Conservation (phyloP, 2,329 filamentous ascomycete genomes). For the Aspergillus sp. region DNA sequence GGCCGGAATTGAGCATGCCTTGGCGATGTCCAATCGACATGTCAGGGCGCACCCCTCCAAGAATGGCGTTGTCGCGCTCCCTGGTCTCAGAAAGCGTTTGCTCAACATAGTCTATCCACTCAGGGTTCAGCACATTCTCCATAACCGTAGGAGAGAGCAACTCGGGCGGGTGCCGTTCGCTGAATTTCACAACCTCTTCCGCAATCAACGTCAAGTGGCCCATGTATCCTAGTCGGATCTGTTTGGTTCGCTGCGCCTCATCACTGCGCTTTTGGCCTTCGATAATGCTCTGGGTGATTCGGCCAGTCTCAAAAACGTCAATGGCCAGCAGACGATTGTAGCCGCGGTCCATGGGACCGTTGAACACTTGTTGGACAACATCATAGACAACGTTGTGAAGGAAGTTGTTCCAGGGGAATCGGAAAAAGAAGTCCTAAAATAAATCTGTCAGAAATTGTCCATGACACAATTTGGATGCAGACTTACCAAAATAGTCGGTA, state of each 20-base stretch:
- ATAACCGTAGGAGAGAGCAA: constrained; percentile 79
- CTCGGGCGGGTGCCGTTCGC: constrained; percentile 87
- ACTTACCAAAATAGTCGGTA: constrained; percentile 90
- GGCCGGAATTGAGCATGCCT: constrained; percentile 62
- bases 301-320: constrained; percentile 87
- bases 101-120: constrained; percentile 95
- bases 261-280: constrained; percentile 86
- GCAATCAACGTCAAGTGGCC: constrained; percentile 95
- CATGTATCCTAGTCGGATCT: constrained; percentile 97
- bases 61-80: constrained; percentile 96
- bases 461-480: neutral
- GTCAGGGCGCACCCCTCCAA: constrained; percentile 91
- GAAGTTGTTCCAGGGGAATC: constrained; percentile 99
- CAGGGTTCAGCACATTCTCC: constrained; percentile 82
- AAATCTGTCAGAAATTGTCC: neutral
- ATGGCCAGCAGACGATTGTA: constrained; percentile 89
- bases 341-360: constrained; percentile 94
- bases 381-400: constrained; percentile 99
- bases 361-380: constrained; percentile 98
- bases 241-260: constrained; percentile 76
- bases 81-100: constrained; percentile 88
- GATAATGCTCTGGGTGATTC: constrained; percentile 88
- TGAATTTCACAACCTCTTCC: constrained; percentile 98
- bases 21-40: constrained; percentile 78
- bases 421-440: constrained; percentile 88